Evolutionary conservation across 1,139 yeast species (phyloP), one percentile per base, ranked within the genome.

Genomic region (Scheffersomyces parashehatae): DNA sequence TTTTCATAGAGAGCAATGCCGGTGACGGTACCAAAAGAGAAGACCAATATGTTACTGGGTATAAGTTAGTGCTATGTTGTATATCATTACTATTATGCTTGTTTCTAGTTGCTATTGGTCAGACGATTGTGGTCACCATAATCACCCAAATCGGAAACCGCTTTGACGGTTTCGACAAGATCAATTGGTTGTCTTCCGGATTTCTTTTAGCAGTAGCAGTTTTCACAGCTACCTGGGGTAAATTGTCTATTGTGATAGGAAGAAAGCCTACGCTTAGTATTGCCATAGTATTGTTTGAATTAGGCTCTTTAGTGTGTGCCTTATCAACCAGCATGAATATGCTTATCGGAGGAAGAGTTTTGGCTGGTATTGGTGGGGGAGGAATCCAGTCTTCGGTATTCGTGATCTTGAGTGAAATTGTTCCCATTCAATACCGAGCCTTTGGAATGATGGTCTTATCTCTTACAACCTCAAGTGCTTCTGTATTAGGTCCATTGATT

Each of bases 41-140:
- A 33, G 55, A 52, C 32, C 45, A 47, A 39, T 47, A 47, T 38
- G 40, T 52, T 8, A 29, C 37, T 0, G 56, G 56, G 4, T 14
- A 16, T 35, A 38, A 38, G 12, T 43, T 52, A 36, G 31, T 20
- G 3, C 35, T 45, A 14, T 48, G 53, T 20, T 42, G 20, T 47
- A 51, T 33, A 29, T 14, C 35, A 14, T 20, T 31, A 3, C 6
- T 31, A 4, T 5, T 48, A 9, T 33, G 49, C 8, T 40, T 55
- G 29, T 53, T 55, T 42, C 44, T 55, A 20, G 48, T 49, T 24
- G 58, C 58, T 1, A 43, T 55, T 14, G 59, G 54, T 43, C 54
- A 49, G 41, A 55, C 58, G 14, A 55, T 55, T 36, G 51, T 54
- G 11, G 36, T 50, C 12, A 54, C 60, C 15, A 48, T 53, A 10